phyloP scores from a whole-genome alignment of 805 yeast genomes.

The Candida orba region DNA sequence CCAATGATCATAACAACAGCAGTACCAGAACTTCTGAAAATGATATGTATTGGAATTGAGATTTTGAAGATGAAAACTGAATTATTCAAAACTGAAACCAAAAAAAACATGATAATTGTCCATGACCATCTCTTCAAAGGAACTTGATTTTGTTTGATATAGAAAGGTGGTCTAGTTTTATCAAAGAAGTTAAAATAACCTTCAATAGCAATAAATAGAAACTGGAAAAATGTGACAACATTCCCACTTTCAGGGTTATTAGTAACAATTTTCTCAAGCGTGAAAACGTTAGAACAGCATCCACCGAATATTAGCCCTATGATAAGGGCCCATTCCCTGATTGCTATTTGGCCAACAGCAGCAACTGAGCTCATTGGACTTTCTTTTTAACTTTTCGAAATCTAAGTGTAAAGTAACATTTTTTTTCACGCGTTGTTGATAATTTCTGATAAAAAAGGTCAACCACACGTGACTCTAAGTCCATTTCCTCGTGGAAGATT shows the following conservation, averaged over 20 bases:
- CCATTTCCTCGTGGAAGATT: too few relatives aligned
- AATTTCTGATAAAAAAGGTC: too few relatives aligned
- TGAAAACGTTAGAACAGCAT: constrained; percentile 60
- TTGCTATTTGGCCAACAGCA: constrained; percentile 11
- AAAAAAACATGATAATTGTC: constrained; percentile 42
- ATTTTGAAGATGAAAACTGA: constrained; percentile 47
- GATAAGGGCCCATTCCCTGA: constrained; percentile 13
- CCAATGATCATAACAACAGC: constrained; percentile 55
- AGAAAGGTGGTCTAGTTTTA: constrained; percentile 22
- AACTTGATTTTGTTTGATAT: constrained; percentile 28
- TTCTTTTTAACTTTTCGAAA: constrained; percentile 24
- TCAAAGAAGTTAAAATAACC: constrained; percentile 32
- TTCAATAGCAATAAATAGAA: constrained; percentile 41
- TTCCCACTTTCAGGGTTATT: constrained; percentile 33
- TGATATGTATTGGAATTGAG: constrained; percentile 59
- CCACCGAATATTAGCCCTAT: constrained; percentile 49
- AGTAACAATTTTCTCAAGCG: constrained; percentile 48
- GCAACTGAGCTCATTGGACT: constrained; percentile 17
- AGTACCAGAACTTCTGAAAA: constrained; percentile 56
- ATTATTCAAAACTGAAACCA: constrained; percentile 47
- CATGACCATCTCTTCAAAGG: constrained; percentile 38
- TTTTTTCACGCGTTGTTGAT: not conserved
- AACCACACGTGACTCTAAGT: too few relatives aligned
- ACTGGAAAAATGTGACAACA: constrained; percentile 51
- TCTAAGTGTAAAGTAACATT: not conserved